Conservation (phyloP, 768 basidiomycete species). For the Pleurotus sapidus region DNA sequence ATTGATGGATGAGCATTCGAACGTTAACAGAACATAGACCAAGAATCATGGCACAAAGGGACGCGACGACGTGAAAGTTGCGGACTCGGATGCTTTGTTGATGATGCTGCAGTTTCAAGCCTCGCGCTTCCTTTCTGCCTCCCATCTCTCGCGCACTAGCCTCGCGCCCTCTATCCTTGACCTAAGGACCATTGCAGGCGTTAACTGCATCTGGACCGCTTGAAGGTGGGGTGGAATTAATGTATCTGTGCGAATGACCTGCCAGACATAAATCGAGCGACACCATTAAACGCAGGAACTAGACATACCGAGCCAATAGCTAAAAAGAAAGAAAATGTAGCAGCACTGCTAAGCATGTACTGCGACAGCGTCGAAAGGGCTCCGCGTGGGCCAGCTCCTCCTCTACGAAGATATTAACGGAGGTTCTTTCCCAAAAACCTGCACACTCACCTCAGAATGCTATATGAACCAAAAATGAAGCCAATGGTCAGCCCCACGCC, state of each 20-base stretch:
- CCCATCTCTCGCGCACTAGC: constrained; percentile 75
- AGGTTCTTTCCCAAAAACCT: background rate
- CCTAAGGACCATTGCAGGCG: constrained; percentile 48
- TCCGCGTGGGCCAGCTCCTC: constrained; percentile 90
- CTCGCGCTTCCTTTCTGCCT: constrained; percentile 48
- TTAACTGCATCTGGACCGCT: constrained; percentile 57
- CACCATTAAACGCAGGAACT: background rate
- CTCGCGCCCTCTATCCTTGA: constrained; percentile 67
- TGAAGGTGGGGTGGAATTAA: constrained; percentile 56
- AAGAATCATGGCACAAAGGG: too few species aligned
- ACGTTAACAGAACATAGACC: too few species aligned
- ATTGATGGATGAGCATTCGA: too few species aligned
- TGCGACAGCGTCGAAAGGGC: constrained; percentile 89
- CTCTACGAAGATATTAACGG: constrained; percentile 39
- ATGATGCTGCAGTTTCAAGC: background rate
- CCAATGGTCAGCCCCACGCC: constrained; percentile 96
- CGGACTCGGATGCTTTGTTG: too few species aligned
- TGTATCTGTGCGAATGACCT: constrained; percentile 90
- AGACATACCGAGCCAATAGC: constrained; percentile 81
- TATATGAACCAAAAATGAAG: constrained; percentile 94
- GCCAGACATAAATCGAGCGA: constrained; percentile 10
- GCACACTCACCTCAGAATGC: constrained; percentile 73
- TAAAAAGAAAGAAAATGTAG: constrained; percentile 97
- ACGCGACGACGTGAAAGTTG: too few species aligned
- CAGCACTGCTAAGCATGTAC: constrained; percentile 98